A percentile compares a stretch with the other conserved stretches of the same genome.
Conservation (phyloP, 31 red algal species). For the Endocladia muricata region DNA sequence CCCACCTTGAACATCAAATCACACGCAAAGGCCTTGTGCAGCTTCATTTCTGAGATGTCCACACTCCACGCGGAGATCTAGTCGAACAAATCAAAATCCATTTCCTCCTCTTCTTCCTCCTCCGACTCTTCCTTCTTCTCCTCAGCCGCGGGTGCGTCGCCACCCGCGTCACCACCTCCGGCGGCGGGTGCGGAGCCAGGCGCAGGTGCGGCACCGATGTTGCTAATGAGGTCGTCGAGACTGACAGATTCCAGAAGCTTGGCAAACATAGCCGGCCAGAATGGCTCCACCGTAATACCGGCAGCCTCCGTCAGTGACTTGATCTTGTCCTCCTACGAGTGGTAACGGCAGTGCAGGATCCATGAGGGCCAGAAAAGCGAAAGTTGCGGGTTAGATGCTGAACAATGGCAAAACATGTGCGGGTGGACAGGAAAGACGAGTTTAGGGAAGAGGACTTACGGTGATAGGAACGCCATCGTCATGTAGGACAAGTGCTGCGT, state of each 20-base stretch:
- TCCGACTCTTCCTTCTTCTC: conserved; percentile 57
- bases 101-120: conserved; percentile 75
- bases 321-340: conserved; percentile 96
- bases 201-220: conserved; percentile 68
- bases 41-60: too few species aligned
- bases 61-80: conserved; percentile 8
- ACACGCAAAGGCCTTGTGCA: too few species aligned
- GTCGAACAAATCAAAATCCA: conserved; percentile 83
- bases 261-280: conserved; percentile 85
- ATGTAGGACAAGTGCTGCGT: conserved; percentile 81
- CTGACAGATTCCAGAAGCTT: conserved; percentile 70
- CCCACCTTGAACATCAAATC: too few species aligned
- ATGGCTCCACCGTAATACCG: conserved; percentile 76
- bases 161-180: conserved; percentile 25
- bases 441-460: conserved; percentile 25
- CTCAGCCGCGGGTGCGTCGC: conserved; percentile 31
- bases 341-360: not conserved
- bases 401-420: too few species aligned
- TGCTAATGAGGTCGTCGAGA: conserved; percentile 76
- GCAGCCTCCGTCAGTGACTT: conserved; percentile 74
- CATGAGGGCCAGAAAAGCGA: too few species aligned
- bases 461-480: conserved; percentile 80
- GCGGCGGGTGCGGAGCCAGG: conserved; percentile 38
- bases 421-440: not conserved
- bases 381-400: too few species aligned